Conservation (phyloP, 208 protist genomes). For the Crithidia thermophila region DNA sequence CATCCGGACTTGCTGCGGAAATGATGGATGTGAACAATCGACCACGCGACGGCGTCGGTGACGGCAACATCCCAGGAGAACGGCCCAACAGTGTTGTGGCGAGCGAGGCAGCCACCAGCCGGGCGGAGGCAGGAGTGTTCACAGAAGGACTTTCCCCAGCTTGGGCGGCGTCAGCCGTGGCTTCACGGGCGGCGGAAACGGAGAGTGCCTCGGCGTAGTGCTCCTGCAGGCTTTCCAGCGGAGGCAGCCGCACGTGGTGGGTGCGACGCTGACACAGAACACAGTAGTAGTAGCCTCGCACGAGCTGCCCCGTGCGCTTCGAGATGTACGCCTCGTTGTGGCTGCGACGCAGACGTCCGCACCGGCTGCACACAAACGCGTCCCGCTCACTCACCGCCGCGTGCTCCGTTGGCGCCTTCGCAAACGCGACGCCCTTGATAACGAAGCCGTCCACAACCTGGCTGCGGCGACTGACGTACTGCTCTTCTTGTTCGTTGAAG, state of each 20-base stretch:
- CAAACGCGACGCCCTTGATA: constrained; percentile 22
- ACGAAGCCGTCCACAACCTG: constrained; percentile 27
- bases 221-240: constrained; percentile 1
- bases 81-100: neutral
- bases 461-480: constrained; percentile 10
- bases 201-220: constrained; percentile 1
- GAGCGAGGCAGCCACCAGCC: neutral
- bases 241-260: constrained; percentile 24
- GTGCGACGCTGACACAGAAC: constrained; percentile 37
- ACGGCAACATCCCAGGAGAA: neutral
- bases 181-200: neutral
- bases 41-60: neutral
- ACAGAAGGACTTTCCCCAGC: neutral
- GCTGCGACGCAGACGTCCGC: constrained; percentile 30
- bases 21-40: neutral
- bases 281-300: constrained; percentile 32
- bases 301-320: constrained; percentile 11
- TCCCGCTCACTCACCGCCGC: constrained; percentile 6
- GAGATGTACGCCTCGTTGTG: constrained; percentile 24
- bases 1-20: neutral
- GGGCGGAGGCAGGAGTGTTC: neutral
- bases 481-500: neutral
- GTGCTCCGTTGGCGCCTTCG: constrained; percentile 14
- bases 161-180: neutral
- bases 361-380: constrained; percentile 44